Base-by-base conservation (phyloP, 2,329 filamentous ascomycete species). In the Phoma sp. region DNA sequence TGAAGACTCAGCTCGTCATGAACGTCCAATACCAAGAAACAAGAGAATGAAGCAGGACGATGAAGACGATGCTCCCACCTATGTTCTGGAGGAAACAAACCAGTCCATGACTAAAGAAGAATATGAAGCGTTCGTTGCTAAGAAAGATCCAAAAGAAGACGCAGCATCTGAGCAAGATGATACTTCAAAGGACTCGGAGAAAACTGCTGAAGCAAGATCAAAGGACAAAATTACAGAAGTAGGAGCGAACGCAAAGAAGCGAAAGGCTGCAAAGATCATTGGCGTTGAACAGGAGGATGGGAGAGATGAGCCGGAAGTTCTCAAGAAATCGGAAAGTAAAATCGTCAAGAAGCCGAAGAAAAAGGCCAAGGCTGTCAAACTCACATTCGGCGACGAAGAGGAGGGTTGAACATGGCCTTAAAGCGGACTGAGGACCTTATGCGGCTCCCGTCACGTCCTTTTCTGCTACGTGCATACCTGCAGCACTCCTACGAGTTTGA, bases 41-140 rank as follows among this genome's bases (percentile, higher is more conserved):
- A 79, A 75, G 63, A 65, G 70, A 23, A 51, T 83, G 66, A 65
- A 72, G 59, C 13, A 84, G 78, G 55, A 88, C 62, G 87, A 91
- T 56, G 89, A 88, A 10, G 90, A 93, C 62, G 90, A 93, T 71
- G 87, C 82, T 44, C 90, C 90, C 0, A 81, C 91, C 0, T 86
- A 91, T 46, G 85, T 95, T 4, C 84, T 93, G 61, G 89, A 91
- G 69, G 80, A 83, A 4, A 89, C 86, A 44, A 88, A 90, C 49
- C 82, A 87, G 27, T 82, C 88, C 41, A 73, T 76, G 62, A 85
- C 64, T 58, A 82, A 76, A 65, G 76, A 76, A n/a, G 79, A 83
- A 41, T 79, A 80, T 51, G 77, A 80, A 30, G 76, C 75, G 13
- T 66, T 82, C 40, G 66, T 75, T 11, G 60, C 69, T 8, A 66